phyloP scores from a whole-genome alignment of 2,329 filamentous ascomycete genomes.

The Coniochaeta sp. region DNA sequence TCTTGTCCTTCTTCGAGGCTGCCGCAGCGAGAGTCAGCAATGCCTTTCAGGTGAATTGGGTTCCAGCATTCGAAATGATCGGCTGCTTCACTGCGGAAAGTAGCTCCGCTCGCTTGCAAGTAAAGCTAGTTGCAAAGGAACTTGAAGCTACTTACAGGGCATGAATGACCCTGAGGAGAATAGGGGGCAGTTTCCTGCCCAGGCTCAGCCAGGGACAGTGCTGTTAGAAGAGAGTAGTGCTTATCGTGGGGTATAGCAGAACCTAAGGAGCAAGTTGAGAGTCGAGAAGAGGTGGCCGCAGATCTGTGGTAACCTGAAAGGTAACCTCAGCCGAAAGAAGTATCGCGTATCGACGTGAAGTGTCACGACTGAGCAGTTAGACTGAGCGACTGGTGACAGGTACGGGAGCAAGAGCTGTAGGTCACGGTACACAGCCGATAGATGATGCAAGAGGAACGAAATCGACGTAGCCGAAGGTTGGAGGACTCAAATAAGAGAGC shows the following conservation, averaged over 20 bases:
- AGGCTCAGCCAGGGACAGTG: background rate
- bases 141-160: background rate
- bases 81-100: background rate
- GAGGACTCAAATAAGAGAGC: background rate
- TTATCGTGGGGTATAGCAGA: background rate
- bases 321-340: background rate
- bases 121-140: background rate
- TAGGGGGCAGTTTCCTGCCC: background rate
- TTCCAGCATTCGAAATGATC: background rate
- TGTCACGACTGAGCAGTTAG: background rate
- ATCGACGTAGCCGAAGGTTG: background rate
- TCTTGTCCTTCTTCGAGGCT: slow-evolving; percentile 44
- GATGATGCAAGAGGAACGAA: background rate
- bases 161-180: background rate
- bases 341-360: background rate
- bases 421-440: background rate
- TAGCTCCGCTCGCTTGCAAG: slow-evolving; percentile 9
- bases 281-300: background rate
- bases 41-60: background rate
- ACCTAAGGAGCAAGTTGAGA: background rate
- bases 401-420: background rate
- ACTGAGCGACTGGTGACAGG: background rate
- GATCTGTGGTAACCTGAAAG: background rate
- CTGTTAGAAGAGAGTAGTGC: background rate
- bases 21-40: slow-evolving; percentile 10